Percentiles rank a stretch among this genome's conserved stretches.
Conservation (phyloP, 805 yeast genomes). For the Torulaspora microellipsoides region DNA sequence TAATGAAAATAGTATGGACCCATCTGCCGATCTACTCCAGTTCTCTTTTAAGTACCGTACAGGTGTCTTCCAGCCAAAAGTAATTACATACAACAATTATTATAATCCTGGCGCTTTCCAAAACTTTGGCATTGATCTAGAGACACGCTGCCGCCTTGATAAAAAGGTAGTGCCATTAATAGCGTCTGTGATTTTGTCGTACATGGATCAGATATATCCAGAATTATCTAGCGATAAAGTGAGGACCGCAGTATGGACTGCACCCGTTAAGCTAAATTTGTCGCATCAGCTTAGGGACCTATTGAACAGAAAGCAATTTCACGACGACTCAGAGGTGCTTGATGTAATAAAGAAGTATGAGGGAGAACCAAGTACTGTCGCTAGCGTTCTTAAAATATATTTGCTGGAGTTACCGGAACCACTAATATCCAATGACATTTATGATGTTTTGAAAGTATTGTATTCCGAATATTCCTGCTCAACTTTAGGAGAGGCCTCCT, state of each 20-base stretch:
- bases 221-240: conserved; percentile 62
- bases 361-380: conserved; percentile 52
- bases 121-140: conserved; percentile 76
- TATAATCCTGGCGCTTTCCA: conserved; percentile 63
- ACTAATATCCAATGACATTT: conserved; percentile 56
- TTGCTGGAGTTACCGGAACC: conserved; percentile 78
- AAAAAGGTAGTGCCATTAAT: conserved; percentile 66
- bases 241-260: conserved; percentile 64
- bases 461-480: conserved; percentile 47
- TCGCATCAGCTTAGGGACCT: conserved; percentile 58
- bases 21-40: conserved; percentile 60
- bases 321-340: conserved; percentile 35
- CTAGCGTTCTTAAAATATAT: conserved; percentile 67
- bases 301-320: conserved; percentile 38
- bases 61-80: conserved; percentile 71
- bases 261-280: conserved; percentile 54
- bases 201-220: conserved; percentile 69
- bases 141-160: conserved; percentile 65
- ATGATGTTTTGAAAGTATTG: conserved; percentile 64
- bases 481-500: neutral
- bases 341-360: conserved; percentile 30
- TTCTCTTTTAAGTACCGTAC: conserved; percentile 64
- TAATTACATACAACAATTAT: conserved; percentile 72
- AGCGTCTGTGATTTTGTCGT: conserved; percentile 56
- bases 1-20: conserved; percentile 67